Percentiles rank a stretch among this genome's conserved stretches.
phyloP scores from a whole-genome alignment of 2,329 filamentous ascomycete genomes.

The Aspergillus sp. region DNA sequence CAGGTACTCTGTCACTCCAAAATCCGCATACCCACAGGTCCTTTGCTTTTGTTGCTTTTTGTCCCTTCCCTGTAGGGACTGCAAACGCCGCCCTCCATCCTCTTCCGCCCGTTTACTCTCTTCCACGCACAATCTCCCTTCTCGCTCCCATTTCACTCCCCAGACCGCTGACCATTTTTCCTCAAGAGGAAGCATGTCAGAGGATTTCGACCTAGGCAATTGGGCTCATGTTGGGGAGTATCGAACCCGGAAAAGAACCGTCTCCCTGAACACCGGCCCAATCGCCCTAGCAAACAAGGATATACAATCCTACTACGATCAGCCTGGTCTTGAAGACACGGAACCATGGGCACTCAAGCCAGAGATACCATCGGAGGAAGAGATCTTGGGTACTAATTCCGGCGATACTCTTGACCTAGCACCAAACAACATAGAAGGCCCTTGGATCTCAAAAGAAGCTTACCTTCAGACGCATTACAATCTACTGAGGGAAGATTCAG shows the following conservation, averaged over 20 bases:
- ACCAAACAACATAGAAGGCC: conserved; percentile 53
- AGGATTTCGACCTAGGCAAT: too few relatives aligned
- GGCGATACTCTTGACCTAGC: conserved; percentile 38
- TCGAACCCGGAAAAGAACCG: neutral
- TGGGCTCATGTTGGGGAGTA: too few relatives aligned
- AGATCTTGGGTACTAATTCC: conserved; percentile 32
- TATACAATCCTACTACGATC: conserved; percentile 29
- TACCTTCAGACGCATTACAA: conserved; percentile 75
- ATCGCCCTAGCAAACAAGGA: conserved; percentile 22
- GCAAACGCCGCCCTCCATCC: too few relatives aligned
- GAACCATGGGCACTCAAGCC: conserved; percentile 36
- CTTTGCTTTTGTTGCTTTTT: too few relatives aligned
- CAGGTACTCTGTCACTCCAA: too few relatives aligned
- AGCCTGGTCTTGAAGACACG: conserved; percentile 9
- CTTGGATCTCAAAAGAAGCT: conserved; percentile 59
- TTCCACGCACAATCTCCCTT: too few relatives aligned
- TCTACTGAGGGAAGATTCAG: conserved; percentile 71
- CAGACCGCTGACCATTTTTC: too few relatives aligned
- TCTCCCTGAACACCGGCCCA: neutral
- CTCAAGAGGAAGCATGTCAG: too few relatives aligned
- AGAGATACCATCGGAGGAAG: conserved; percentile 39
- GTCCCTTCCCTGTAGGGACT: too few relatives aligned
- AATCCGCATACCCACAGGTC: too few relatives aligned
- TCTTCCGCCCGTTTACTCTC: too few relatives aligned
- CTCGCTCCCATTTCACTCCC: too few relatives aligned